Evolutionary conservation across 1,284 basidiomycete species (phyloP).

Genomic region (Sanghuangporus baumii): DNA sequence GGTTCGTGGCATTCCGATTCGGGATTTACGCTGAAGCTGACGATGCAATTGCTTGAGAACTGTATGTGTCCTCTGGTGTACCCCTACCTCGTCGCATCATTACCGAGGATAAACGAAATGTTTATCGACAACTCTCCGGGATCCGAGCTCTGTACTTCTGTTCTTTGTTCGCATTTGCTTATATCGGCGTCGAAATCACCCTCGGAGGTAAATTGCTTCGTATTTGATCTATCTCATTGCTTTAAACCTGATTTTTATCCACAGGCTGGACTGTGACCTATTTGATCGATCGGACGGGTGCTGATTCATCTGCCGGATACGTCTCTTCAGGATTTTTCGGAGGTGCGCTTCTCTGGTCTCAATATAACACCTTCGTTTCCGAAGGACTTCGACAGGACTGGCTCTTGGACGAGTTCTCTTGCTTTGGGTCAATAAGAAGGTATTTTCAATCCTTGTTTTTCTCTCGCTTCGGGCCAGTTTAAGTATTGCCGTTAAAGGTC

Average conservation of each 20-base stretch:
- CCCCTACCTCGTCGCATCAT: neutral
- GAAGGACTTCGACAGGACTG: constrained; percentile 34
- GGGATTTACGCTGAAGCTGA: neutral
- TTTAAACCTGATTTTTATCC: no score
- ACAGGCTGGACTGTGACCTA: constrained; percentile 62
- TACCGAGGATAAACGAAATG: constrained; percentile 30
- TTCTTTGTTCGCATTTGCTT: constrained; percentile 58
- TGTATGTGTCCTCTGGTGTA: neutral
- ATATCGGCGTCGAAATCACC: constrained; percentile 63
- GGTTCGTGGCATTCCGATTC: constrained; percentile 28
- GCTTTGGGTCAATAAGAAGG: constrained; percentile 53
- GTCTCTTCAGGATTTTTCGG: constrained; percentile 52
- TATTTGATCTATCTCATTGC: neutral
- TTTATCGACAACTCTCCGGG: constrained; percentile 51
- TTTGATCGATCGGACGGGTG: constrained; percentile 41
- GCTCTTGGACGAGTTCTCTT: constrained; percentile 52
- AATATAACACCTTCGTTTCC: neutral
- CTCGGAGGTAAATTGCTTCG: constrained; percentile 41
- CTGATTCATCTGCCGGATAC: constrained; percentile 45
- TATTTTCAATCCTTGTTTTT: constrained; percentile 21
- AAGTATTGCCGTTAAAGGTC: constrained; percentile 30
- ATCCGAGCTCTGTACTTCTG: constrained; percentile 49
- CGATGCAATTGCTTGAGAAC: neutral
- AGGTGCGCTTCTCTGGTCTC: constrained; percentile 21
- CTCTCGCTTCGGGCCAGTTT: neutral